Evolutionary conservation across 2,329 filamentous ascomycete species (phyloP), one percentile per base, ranked within the genome.

Genomic region (Fulvia fulva): DNA sequence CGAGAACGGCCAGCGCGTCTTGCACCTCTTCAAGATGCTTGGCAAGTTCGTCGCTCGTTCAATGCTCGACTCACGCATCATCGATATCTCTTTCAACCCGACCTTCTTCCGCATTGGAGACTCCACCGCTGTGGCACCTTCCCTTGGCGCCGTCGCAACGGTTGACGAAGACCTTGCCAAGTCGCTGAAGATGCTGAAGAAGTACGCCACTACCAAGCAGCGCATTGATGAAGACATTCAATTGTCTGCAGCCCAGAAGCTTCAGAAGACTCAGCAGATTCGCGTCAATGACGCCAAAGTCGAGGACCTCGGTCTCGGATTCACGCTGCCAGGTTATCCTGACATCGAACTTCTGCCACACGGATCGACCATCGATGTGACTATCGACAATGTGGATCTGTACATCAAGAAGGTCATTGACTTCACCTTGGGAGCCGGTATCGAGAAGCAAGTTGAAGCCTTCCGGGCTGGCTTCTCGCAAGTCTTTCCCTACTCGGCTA

Each of bases 1-100:
- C 8, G 88, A 94, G 49, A 88, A 90, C 58, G 91, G 91, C n/a
- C 89, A 93, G 75, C 90, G 90, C 66, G 87, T 96, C 43, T 78
- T 97, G 32, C 87, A 94, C 67, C 78, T 96, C 19, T 99, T 96
- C 79, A 95, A 88, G 74, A 88, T 93, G 70, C 86, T 99, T 22
- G 94, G 94, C 67, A 97, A 97, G 71, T 99, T 99, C 73, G 92
- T 97, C 50, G 94, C 95, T 28, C 87, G 94, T 52, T 97, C 94
- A 0, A 97, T 99, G 94, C 87, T 99, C 54, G 94, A 99, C 73
- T 97, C 93, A 0, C 86, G 94, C 55, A 97, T 99, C 71, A 97
- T 99, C 66, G 94, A 99, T 69, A 87, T 99, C 65, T 94, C 93
- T 56, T 94, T 99, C 76, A 99, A 97, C 71, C 90, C 94, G 1